A percentile compares a stretch with the other conserved stretches of the same genome.
These are phyloP conservation scores for Lepidopterella palustris DNA, from an alignment of 495 filamentous ascomycete genomes.

Conservation along the genomic window DNA sequence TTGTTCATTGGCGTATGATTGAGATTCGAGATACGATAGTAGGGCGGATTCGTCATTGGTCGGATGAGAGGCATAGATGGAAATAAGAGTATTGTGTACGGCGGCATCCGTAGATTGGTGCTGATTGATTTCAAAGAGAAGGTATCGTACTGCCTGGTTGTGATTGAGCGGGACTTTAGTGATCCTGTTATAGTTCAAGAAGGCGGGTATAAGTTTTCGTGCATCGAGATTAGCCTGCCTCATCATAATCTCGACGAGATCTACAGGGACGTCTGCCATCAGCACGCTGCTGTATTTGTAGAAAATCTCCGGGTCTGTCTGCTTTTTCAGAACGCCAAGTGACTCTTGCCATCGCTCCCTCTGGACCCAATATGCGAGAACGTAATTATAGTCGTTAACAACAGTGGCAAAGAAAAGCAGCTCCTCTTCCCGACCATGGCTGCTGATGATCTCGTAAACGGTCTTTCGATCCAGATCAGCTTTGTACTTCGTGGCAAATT, in stretches of 20 bases:
- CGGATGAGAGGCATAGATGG: slow-evolving; percentile 84
- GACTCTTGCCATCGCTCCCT: slow-evolving; percentile 90
- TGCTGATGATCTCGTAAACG: slow-evolving; percentile 90
- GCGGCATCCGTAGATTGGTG: slow-evolving; percentile 75
- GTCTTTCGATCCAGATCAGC: slow-evolving; percentile 83
- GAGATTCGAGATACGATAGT: slow-evolving; percentile 76
- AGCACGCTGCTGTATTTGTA: slow-evolving; percentile 95
- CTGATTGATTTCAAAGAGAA: slow-evolving; percentile 87
- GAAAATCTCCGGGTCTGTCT: slow-evolving; percentile 86
- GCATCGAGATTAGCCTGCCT: slow-evolving; percentile 82
- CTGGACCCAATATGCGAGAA: slow-evolving; percentile 95
- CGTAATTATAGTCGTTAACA: slow-evolving; percentile 86
- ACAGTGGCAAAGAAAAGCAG: slow-evolving; percentile 82
- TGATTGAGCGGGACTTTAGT: slow-evolving; percentile 50
- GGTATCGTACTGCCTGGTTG: slow-evolving; percentile 92
- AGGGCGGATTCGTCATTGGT: slow-evolving; percentile 77
- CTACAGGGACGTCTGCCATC: slow-evolving; percentile 77
- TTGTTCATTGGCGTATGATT: slow-evolving; percentile 52
- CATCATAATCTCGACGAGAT: slow-evolving; percentile 89
- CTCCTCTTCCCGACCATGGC: slow-evolving; percentile 89
- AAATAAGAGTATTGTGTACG: slow-evolving; percentile 96
- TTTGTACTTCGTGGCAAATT: slow-evolving; percentile 79
- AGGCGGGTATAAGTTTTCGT: slow-evolving; percentile 80
- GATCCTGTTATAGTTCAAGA: slow-evolving; percentile 84
- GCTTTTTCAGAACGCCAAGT: slow-evolving; percentile 78